A percentile compares a stretch with the other conserved stretches of the same genome.
These are phyloP conservation scores for Rosa multiflora DNA, from an alignment of 306 rosid genomes.

Conservation along the genomic window DNA sequence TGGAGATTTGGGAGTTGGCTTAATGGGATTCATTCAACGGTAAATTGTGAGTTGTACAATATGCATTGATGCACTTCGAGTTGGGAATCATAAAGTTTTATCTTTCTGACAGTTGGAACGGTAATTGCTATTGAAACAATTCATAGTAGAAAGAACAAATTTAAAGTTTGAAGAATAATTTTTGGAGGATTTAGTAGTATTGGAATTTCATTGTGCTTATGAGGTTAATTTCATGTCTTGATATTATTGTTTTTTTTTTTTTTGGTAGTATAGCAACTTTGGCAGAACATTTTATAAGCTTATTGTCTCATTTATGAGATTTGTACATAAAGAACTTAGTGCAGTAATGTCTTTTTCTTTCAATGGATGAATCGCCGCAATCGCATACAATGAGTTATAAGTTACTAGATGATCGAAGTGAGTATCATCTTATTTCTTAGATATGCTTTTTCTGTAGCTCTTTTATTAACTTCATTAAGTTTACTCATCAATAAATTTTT, in stretches of 20 bases:
- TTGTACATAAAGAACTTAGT: not conserved
- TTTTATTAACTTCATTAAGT: not conserved
- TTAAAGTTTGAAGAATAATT: not conserved
- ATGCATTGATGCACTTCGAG: not conserved
- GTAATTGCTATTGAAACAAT: too few species aligned
- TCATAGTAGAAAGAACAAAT: not conserved
- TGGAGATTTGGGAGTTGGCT: constrained; percentile 96
- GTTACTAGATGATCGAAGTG: constrained; percentile 23
- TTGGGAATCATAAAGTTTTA: not conserved
- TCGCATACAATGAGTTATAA: constrained; percentile 26
- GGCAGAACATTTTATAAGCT: constrained; percentile 1
- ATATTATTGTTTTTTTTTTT: not conserved
- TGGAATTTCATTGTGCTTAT: not conserved
- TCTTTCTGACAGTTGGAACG: not conserved
- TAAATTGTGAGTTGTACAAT: constrained; percentile 3
- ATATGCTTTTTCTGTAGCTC: not conserved
- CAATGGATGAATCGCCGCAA: constrained; percentile 3
- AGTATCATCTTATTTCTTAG: constrained; percentile 15
- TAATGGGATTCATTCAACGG: constrained; percentile 74
- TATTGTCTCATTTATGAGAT: constrained; percentile 7
- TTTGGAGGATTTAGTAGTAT: not conserved
- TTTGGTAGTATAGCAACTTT: not conserved
- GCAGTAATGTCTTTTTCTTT: constrained; percentile 17
- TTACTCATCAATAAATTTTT: not conserved
- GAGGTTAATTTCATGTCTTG: not conserved